These are phyloP conservation scores for Carpinus viminea DNA, from an alignment of 306 rosid species.

Conservation along the genomic window DNA sequence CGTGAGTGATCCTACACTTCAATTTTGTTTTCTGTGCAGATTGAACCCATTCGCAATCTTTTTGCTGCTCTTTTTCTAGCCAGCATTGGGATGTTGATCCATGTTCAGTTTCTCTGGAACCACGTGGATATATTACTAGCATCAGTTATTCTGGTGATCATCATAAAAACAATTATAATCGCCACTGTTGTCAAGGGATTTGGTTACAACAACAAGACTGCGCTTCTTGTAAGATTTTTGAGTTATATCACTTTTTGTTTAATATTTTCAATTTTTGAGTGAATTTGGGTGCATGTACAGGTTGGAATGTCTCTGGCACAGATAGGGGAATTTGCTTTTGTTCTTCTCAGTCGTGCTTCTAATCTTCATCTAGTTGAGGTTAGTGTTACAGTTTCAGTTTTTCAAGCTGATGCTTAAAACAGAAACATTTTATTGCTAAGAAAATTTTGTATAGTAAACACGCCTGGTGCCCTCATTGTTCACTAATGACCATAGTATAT, in stretches of 20 bases:
- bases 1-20: background rate
- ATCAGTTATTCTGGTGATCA: constrained; percentile 87
- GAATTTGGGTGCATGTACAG: constrained; percentile 69
- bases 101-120: constrained; percentile 97
- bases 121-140: constrained; percentile 95
- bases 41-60: constrained; percentile 94
- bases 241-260: constrained; percentile 29
- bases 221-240: constrained; percentile 77
- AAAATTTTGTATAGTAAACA: constrained; percentile 4
- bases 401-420: background rate
- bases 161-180: constrained; percentile 77
- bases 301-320: constrained; percentile 98
- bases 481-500: background rate
- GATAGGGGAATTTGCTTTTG: constrained; percentile 95
- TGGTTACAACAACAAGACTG: constrained; percentile 88
- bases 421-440: background rate
- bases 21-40: constrained; percentile 40
- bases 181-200: constrained; percentile 87
- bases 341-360: constrained; percentile 97
- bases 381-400: constrained; percentile 31
- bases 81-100: constrained; percentile 98
- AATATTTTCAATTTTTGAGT: constrained; percentile 42
- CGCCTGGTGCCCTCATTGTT: constrained; percentile 2
- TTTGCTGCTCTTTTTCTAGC: constrained; percentile 98
- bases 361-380: constrained; percentile 99